Conservation (phyloP, 2,329 filamentous ascomycete genomes). For the Pseudodiploospora longispora region DNA sequence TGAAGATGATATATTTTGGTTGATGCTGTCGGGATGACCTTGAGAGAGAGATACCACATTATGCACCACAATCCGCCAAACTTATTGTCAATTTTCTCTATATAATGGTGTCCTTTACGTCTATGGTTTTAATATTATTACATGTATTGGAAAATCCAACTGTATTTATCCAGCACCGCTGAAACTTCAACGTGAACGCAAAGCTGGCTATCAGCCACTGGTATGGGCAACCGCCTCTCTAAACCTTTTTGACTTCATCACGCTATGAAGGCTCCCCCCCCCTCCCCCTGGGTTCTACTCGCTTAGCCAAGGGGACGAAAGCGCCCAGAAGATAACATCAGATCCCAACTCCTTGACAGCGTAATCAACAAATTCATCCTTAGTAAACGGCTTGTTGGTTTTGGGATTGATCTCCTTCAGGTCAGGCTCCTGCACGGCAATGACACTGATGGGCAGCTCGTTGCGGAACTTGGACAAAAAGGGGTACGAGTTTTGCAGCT, state of each 20-base stretch:
- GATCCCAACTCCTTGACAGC: constrained; percentile 4
- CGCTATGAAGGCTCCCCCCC: neutral
- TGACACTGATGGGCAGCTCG: constrained; percentile 1
- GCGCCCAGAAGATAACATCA: constrained; percentile 2
- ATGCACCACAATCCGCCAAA: too few relatives aligned
- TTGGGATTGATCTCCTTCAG: constrained; percentile 2
- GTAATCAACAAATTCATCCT: constrained; percentile 12
- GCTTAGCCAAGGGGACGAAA: neutral
- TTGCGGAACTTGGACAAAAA: constrained; percentile 7
- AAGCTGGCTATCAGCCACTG: neutral
- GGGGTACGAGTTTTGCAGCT: constrained; percentile 11
- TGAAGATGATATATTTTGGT: too few relatives aligned
- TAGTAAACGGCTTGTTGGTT: constrained; percentile 9
- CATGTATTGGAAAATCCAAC: too few relatives aligned
- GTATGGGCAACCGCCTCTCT: neutral
- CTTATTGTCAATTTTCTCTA: too few relatives aligned
- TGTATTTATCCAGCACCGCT: too few relatives aligned
- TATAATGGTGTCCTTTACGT: too few relatives aligned
- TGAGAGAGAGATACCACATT: too few relatives aligned
- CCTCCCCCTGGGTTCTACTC: neutral
- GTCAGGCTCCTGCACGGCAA: constrained; percentile 1
- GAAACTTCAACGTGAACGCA: neutral
- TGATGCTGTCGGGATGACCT: too few relatives aligned
- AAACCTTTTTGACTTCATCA: neutral
- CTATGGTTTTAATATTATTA: too few relatives aligned